Percentiles rank a stretch among this genome's conserved stretches.
phyloP scores from a whole-genome alignment of 2,329 filamentous ascomycete genomes.

The Rugonectria rugulosa region DNA sequence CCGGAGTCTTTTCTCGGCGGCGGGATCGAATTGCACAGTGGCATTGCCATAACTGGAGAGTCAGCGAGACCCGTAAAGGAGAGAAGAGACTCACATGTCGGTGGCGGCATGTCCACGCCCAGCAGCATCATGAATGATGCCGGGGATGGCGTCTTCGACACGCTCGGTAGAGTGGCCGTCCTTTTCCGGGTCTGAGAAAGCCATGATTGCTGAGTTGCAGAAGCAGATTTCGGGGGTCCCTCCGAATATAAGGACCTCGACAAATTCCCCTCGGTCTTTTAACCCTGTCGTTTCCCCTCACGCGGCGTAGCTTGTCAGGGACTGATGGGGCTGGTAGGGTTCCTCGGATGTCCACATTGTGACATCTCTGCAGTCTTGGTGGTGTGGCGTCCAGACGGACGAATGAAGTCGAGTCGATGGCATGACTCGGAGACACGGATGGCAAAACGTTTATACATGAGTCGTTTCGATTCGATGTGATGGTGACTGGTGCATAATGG shows the following conservation, averaged over 20 bases:
- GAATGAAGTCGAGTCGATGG: too few species aligned
- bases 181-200: conserved; percentile 32
- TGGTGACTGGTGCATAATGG: too few species aligned
- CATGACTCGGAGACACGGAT: too few species aligned
- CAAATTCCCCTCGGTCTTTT: conserved; percentile 32
- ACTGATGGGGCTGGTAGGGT: conserved; percentile 9
- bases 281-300: conserved; percentile 33
- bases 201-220: conserved; percentile 23
- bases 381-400: too few species aligned
- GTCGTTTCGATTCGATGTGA: too few species aligned
- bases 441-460: too few species aligned
- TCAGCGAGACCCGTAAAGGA: not conserved
- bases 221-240: conserved; percentile 21
- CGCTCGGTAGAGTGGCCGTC: conserved; percentile 32
- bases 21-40: conserved; percentile 36
- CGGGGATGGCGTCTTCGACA: conserved; percentile 24
- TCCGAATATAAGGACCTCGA: conserved; percentile 29
- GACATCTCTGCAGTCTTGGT: too few species aligned
- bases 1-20: conserved; percentile 64
- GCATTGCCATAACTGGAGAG: conserved; percentile 34
- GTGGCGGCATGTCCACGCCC: conserved; percentile 33
- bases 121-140: conserved; percentile 31
- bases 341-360: too few species aligned
- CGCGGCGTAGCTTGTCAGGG: conserved; percentile 20
- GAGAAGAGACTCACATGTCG: conserved; percentile 30